A percentile compares a stretch with the other conserved stretches of the same genome.
Evolutionary conservation across 2,329 filamentous ascomycete genomes (phyloP).

Genomic region (Esteya vermicola): DNA sequence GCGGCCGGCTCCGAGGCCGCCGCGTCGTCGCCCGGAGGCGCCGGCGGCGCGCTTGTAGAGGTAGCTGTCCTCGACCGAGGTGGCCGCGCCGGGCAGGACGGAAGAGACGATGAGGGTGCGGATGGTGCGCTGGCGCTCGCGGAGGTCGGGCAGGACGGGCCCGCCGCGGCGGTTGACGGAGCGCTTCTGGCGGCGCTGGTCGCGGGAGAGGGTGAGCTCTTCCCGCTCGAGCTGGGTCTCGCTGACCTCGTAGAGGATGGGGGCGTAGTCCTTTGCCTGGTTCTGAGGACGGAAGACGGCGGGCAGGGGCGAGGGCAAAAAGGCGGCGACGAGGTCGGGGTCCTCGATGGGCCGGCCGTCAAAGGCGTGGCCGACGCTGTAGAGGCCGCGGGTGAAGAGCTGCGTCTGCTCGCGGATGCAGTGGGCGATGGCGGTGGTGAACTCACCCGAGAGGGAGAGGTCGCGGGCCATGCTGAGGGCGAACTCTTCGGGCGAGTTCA

Average conservation of each 20-base stretch:
- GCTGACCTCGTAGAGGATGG: conserved; percentile 86
- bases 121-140: conserved; percentile 85
- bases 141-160: conserved; percentile 86
- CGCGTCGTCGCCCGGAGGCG: conserved; percentile 38
- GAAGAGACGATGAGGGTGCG: conserved; percentile 85
- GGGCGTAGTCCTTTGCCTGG: conserved; percentile 84
- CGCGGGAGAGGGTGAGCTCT: conserved; percentile 83
- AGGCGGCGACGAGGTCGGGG: conserved; percentile 70
- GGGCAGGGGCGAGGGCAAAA: conserved; percentile 71
- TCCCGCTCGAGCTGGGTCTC: conserved; percentile 82
- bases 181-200: conserved; percentile 87
- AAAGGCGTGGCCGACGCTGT: conserved; percentile 86
- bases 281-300: conserved; percentile 82
- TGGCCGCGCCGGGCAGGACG: conserved; percentile 75
- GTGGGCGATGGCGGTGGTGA: conserved; percentile 93
- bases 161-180: conserved; percentile 89
- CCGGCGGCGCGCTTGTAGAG: conserved; percentile 68
- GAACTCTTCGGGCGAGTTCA: conserved; percentile 91
- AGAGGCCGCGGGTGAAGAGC: conserved; percentile 84
- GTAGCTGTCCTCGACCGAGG: conserved; percentile 67
- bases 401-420: conserved; percentile 94
- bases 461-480: conserved; percentile 80
- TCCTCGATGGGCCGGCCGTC: conserved; percentile 90
- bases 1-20: conserved; percentile 29
- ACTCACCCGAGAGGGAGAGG: conserved; percentile 83